These are phyloP conservation scores for Sugiyamaella boreocaroliniensis DNA, from an alignment of 805 yeast species.

Conservation along the genomic window DNA sequence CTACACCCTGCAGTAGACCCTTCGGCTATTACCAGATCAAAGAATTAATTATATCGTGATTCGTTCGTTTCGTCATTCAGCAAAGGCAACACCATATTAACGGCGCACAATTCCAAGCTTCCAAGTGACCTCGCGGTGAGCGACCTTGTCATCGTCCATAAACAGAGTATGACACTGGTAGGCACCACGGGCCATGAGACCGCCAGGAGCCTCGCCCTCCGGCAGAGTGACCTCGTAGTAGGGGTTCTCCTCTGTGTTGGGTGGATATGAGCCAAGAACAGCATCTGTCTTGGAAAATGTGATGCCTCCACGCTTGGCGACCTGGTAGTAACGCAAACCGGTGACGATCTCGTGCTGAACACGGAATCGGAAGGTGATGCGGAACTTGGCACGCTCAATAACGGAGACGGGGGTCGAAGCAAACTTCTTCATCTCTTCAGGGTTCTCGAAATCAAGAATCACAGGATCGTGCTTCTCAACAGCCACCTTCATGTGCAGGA, in stretches of 20 bases:
- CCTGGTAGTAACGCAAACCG: constrained; percentile 80
- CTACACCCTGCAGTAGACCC: no score
- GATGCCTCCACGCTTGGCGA: constrained; percentile 79
- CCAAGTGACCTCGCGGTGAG: constrained; percentile 77
- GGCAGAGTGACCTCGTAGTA: constrained; percentile 54
- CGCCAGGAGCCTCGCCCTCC: constrained; percentile 85
- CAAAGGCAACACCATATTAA: neutral
- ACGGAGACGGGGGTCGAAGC: constrained; percentile 64
- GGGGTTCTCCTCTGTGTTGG: constrained; percentile 75
- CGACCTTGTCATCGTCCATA: constrained; percentile 75
- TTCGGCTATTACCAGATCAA: no score
- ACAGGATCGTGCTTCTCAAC: constrained; percentile 67
- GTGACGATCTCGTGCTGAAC: constrained; percentile 89
- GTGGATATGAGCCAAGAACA: constrained; percentile 87
- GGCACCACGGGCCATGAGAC: constrained; percentile 79
- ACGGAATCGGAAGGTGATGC: constrained; percentile 65
- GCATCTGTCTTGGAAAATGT: constrained; percentile 81
- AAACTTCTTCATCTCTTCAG: constrained; percentile 48
- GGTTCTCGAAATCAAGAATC: constrained; percentile 59
- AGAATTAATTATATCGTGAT: neutral
- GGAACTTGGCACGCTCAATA: constrained; percentile 71
- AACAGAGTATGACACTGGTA: constrained; percentile 78
- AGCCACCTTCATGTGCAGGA: constrained; percentile 64
- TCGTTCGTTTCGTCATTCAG: neutral
- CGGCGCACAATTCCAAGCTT: constrained; percentile 5